Percentiles rank a stretch among this genome's conserved stretches.
Evolutionary conservation across 345 rosid genomes (phyloP).

Genomic region (Zanthoxylum bungeanum): DNA sequence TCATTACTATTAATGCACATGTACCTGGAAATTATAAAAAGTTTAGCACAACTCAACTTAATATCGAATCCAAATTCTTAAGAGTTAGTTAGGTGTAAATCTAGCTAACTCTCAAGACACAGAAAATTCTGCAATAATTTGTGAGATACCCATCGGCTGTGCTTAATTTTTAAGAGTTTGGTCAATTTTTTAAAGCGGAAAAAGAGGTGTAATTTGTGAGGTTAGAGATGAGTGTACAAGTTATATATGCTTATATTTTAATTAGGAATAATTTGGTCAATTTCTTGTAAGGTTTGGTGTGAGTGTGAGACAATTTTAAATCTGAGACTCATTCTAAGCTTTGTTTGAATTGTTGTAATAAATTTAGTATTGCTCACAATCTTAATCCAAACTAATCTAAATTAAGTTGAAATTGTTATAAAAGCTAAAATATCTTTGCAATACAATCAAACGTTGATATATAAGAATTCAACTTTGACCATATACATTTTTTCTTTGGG

Average conservation of each 20-base stretch:
- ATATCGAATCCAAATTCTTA: too few species aligned
- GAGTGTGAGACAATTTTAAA: background rate
- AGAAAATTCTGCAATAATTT: background rate
- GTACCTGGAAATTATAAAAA: too few species aligned
- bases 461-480: background rate
- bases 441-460: too few species aligned
- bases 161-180: background rate
- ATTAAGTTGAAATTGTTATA: background rate
- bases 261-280: background rate
- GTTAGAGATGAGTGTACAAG: background rate
- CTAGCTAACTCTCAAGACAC: conserved; percentile 6
- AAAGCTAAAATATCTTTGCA: background rate
- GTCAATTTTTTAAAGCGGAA: background rate
- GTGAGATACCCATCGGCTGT: conserved; percentile 6
- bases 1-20: too few species aligned
- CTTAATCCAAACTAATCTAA: background rate
- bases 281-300: background rate
- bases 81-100: conserved; percentile 18
- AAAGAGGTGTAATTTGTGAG: background rate
- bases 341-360: background rate
- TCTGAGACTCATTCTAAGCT: background rate
- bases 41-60: too few species aligned
- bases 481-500: too few species aligned
- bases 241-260: background rate
- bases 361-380: background rate